phyloP scores from a whole-genome alignment of 2,329 filamentous ascomycete species.

The Monosporascus sp. region DNA sequence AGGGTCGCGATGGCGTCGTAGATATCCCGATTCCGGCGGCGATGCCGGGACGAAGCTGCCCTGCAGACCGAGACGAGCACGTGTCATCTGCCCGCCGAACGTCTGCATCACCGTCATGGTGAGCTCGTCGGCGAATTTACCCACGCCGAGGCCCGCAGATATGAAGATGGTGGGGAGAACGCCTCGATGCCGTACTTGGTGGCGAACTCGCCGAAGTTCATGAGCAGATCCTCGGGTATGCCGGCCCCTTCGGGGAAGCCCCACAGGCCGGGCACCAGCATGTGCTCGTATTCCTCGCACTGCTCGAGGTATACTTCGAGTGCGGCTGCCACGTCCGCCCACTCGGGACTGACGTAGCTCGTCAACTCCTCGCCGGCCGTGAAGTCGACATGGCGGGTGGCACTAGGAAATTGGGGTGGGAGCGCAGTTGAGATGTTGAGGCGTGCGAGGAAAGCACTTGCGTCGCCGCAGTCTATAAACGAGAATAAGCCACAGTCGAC shows the following conservation, averaged over 20 bases:
- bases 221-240: neutral
- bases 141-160: neutral
- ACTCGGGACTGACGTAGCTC: neutral
- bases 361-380: neutral
- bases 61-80: too few relatives aligned
- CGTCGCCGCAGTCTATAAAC: too few relatives aligned
- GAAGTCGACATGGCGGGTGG: conserved; percentile 1
- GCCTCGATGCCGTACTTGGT: neutral
- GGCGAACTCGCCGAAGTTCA: neutral
- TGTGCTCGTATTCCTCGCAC: conserved; percentile 2
- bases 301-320: neutral
- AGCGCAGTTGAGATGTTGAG: too few relatives aligned
- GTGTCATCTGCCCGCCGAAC: too few relatives aligned
- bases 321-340: neutral
- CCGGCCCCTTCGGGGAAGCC: neutral
- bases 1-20: too few relatives aligned
- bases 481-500: too few relatives aligned
- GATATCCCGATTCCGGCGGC: too few relatives aligned
- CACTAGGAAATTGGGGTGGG: too few relatives aligned
- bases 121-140: neutral
- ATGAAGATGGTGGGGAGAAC: neutral
- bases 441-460: too few relatives aligned
- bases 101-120: too few relatives aligned
- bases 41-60: too few relatives aligned
- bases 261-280: neutral